Evolutionary conservation across 2,329 filamentous ascomycete species (phyloP).

Genomic region (Diaporthe capsici): DNA sequence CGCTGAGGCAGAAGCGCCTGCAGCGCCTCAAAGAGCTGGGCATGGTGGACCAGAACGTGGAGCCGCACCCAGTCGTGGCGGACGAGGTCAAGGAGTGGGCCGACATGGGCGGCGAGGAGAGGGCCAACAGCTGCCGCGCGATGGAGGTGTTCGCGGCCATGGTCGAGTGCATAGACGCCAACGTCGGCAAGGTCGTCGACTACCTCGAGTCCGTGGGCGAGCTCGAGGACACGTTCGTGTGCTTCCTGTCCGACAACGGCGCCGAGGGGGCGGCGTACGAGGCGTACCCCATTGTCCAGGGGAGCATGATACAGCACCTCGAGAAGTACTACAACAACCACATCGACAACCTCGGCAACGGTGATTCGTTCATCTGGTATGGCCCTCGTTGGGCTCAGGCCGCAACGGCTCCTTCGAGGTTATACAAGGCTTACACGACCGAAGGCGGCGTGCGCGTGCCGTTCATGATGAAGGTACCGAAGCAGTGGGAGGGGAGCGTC

Average conservation of each 20-base stretch:
- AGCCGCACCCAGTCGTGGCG: constrained; percentile 64
- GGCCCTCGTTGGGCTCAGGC: constrained; percentile 66
- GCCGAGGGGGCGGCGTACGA: constrained; percentile 49
- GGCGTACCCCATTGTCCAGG: constrained; percentile 44
- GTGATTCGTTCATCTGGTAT: constrained; percentile 70
- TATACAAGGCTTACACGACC: constrained; percentile 55
- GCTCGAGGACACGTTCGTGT: constrained; percentile 74
- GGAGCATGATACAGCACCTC: constrained; percentile 45
- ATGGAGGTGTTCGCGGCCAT: constrained; percentile 77
- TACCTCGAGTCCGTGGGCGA: constrained; percentile 70
- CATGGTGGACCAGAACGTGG: constrained; percentile 64
- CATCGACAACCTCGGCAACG: constrained; percentile 67
- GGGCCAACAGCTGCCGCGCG: constrained; percentile 62
- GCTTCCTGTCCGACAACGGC: constrained; percentile 73
- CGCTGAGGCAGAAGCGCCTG: constrained; percentile 66
- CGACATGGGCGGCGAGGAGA: constrained; percentile 61
- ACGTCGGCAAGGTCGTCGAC: constrained; percentile 71
- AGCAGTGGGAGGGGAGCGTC: constrained; percentile 44
- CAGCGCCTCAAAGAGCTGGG: constrained; percentile 70
- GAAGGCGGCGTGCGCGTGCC: constrained; percentile 67
- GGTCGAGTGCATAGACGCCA: constrained; percentile 73
- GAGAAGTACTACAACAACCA: constrained; percentile 70
- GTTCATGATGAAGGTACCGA: constrained; percentile 56
- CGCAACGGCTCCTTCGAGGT: constrained; percentile 48
- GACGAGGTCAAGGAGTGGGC: constrained; percentile 64